Conservation (phyloP, 192 early-diverging fungal species). For the Coemansia sp. region DNA sequence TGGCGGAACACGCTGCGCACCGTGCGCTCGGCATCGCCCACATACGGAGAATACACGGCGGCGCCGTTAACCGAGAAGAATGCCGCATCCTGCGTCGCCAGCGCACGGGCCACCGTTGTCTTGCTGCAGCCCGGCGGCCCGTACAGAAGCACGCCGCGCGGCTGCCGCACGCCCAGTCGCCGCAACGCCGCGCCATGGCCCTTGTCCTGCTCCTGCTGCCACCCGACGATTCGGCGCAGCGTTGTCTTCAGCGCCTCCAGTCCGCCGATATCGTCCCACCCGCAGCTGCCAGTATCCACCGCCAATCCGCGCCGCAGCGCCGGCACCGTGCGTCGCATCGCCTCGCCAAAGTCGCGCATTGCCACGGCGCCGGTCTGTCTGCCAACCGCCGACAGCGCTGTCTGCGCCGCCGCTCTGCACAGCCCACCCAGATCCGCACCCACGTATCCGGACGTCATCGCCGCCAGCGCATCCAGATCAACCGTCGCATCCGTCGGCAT, state of each 20-base stretch:
- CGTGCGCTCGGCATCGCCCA: conserved; percentile 37
- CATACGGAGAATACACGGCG: conserved; percentile 31
- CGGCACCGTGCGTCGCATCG: conserved; percentile 64
- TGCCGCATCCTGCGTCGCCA: conserved; percentile 77
- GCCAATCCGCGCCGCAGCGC: conserved; percentile 71
- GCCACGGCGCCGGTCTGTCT: conserved; percentile 21
- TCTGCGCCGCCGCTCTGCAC: conserved; percentile 76
- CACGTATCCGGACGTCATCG: conserved; percentile 86
- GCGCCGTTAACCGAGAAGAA: conserved; percentile 65
- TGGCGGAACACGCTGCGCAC: conserved; percentile 77
- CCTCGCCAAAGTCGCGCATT: conserved; percentile 64
- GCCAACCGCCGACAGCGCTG: conserved; percentile 4
- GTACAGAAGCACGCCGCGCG: conserved; percentile 90
- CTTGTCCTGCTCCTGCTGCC: conserved; percentile 69
- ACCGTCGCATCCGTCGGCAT: conserved; percentile 53
- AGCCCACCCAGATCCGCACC: conserved; percentile 89
- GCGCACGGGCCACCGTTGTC: conserved; percentile 87
- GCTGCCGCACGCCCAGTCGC: conserved; percentile 77
- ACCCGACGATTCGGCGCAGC: conserved; percentile 84
- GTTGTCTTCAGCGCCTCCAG: conserved; percentile 75
- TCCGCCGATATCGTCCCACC: conserved; percentile 91
- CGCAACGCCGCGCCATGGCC: conserved; percentile 65
- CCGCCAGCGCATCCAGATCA: not conserved
- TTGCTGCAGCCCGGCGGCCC: conserved; percentile 99
- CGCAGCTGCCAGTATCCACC: conserved; percentile 60